Evolutionary conservation across 2,329 filamentous ascomycete genomes (phyloP), one percentile per base, ranked within the genome.

Genomic region (Phaeosphaeriaceae sp.): DNA sequence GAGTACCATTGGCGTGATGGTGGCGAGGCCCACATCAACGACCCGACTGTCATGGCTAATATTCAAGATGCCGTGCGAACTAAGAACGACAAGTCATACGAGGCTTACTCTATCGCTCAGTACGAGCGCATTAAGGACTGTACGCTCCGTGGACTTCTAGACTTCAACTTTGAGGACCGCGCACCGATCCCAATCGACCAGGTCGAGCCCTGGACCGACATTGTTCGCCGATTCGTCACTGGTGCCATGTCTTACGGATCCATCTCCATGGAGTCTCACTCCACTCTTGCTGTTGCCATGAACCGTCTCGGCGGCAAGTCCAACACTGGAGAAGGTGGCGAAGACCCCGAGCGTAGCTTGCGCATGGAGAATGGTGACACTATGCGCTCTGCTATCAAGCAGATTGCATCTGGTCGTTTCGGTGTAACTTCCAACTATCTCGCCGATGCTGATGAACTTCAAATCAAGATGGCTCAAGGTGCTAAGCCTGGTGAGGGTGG

Each of bases 391-490:
- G 90, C 93, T 43, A 97, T 97, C 76, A 97, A 97, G 79, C 93
- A 97, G 79, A 90, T 97, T 66, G 93, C 93, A 36, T 96, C 92
- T 37, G 93, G 93, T 56, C 89, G 93, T 68, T 97, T 97, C 68
- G 93, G 93, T 81, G 93, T 97, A 55, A 97, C 93, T 1, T 94
- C 90, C 50, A 90, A 91, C 71, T 97, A 97, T 72, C 85, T 97
- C 13, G 91, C 92, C 41, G 93, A 97, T 74, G 90, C 93, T 15
- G 93, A 97, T 68, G 92, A 97, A 77, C 81, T 97, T 37, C 93
- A 97, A 76, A 97, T 97, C 79, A 97, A 97, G 84, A 97, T 97
- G 93, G 93, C 93, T 8, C 93, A 97, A 77, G 93, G 93, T 73
- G 93, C 93, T 56, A 97, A 97, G 83, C 93, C 93, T 48, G 93